phyloP scores from a whole-genome alignment of 176 grass and related monocot genomes.

The Tuctoria greenei region DNA sequence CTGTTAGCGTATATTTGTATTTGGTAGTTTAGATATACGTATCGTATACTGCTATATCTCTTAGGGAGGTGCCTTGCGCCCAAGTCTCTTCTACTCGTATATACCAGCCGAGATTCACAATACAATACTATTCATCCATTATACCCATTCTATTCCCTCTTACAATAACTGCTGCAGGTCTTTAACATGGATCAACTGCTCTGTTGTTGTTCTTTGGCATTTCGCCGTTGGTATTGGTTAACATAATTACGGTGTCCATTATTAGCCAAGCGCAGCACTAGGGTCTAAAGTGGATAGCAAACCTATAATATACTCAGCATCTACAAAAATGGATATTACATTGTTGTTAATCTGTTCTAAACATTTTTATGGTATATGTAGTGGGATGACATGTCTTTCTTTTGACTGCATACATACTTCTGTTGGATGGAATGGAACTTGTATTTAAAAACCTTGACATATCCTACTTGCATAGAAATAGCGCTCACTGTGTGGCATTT shows the following conservation, averaged over 20 bases:
- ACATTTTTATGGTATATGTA: neutral
- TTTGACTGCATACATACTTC: neutral
- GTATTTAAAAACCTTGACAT: neutral
- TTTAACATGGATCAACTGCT: neutral
- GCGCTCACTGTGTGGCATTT: neutral
- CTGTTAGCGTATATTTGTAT: neutral
- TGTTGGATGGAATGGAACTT: neutral
- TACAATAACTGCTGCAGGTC: neutral
- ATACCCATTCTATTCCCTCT: too few species aligned
- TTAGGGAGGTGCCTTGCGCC: too few species aligned
- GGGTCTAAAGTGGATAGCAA: neutral
- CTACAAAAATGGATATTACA: neutral
- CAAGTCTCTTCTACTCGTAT: too few species aligned
- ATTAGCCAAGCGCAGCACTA: neutral
- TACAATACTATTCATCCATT: too few species aligned
- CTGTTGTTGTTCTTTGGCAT: neutral
- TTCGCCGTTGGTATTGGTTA: neutral
- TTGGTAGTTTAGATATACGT: too few species aligned
- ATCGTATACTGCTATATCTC: too few species aligned
- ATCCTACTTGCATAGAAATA: neutral
- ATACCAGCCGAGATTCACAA: too few species aligned
- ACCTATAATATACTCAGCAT: neutral
- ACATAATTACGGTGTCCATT: neutral
- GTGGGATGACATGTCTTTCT: neutral
- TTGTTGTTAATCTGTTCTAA: neutral